A percentile compares a stretch with the other conserved stretches of the same genome.
Conservation (phyloP, 2,329 filamentous ascomycete species). For the Neofusicoccum kwambonambiense region DNA sequence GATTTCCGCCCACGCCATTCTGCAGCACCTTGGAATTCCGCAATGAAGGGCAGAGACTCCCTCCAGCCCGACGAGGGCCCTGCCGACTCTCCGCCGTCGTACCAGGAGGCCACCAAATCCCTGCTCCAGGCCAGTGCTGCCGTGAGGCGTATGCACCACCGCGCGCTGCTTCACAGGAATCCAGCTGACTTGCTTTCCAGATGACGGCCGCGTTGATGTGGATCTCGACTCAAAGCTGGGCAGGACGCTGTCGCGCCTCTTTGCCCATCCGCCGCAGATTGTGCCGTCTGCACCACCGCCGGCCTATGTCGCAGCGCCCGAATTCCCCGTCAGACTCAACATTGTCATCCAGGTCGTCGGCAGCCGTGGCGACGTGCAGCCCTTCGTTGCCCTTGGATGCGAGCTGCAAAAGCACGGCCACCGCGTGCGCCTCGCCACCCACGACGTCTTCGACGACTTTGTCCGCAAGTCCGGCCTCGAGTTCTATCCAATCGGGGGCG, state of each 20-base stretch:
- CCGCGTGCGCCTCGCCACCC: slow-evolving; percentile 58
- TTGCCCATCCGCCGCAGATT: background rate
- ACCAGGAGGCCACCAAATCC: too few relatives aligned
- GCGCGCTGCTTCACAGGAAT: too few relatives aligned
- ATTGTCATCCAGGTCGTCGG: slow-evolving; percentile 58
- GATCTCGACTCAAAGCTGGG: slow-evolving; percentile 26
- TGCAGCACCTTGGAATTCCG: too few relatives aligned
- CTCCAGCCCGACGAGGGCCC: too few relatives aligned
- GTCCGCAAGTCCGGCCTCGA: slow-evolving; percentile 54
- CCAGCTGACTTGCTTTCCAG: background rate
- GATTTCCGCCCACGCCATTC: too few relatives aligned
- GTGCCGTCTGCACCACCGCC: background rate
- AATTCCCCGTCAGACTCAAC: slow-evolving; percentile 38
- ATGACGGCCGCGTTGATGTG: slow-evolving; percentile 29
- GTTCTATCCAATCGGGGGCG: slow-evolving; percentile 59
- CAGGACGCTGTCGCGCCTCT: background rate
- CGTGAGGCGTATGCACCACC: too few relatives aligned
- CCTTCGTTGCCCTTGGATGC: slow-evolving; percentile 58
- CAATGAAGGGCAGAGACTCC: too few relatives aligned
- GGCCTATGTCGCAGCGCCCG: background rate
- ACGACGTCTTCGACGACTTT: slow-evolving; percentile 54
- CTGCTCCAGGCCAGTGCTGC: too few relatives aligned
- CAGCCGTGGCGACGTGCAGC: slow-evolving; percentile 56
- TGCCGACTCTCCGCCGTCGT: too few relatives aligned
- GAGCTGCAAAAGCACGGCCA: slow-evolving; percentile 53